A percentile compares a stretch with the other conserved stretches of the same genome.
Evolutionary conservation across 306 rosid species (phyloP).

Genomic region (Albizia julibrissin): DNA sequence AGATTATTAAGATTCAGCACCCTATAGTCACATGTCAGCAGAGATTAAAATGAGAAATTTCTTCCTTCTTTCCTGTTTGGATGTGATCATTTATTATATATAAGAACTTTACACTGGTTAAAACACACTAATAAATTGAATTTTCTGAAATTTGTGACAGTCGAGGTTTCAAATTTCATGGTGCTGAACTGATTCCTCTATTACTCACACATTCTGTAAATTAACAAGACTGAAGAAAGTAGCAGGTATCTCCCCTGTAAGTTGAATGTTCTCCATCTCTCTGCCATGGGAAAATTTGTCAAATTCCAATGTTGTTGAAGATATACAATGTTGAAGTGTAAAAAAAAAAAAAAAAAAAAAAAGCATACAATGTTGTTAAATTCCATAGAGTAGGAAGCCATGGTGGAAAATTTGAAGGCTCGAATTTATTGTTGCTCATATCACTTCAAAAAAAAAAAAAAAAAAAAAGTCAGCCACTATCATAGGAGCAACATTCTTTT

Average conservation of each 20-base stretch:
- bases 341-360: constrained; percentile 1
- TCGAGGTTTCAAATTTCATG: background rate
- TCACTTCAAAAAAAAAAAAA: constrained; percentile 45
- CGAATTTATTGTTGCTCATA: constrained; percentile 56
- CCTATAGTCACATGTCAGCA: constrained; percentile 10
- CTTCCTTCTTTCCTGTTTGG: background rate
- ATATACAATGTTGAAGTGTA: background rate
- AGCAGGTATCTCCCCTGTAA: constrained; percentile 44
- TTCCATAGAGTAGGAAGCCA: constrained; percentile 22
- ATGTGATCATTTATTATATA: background rate
- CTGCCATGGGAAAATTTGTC: constrained; percentile 25
- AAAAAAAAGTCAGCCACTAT: constrained; percentile 11
- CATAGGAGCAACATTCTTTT: constrained; percentile 2
- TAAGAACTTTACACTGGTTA: background rate
- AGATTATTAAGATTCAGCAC: constrained; percentile 2
- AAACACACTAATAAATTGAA: background rate
- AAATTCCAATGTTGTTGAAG: background rate
- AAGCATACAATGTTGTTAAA: constrained; percentile 36
- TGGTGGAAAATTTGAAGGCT: constrained; percentile 35
- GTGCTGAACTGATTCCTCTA: background rate
- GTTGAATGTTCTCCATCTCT: constrained; percentile 40
- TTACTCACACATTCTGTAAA: constrained; percentile 54
- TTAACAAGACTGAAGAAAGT: constrained; percentile 40
- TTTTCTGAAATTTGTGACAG: background rate
- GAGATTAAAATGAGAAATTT: background rate